These are phyloP conservation scores for Clonostachys rosea DNA, from an alignment of 2,329 filamentous ascomycete genomes.

Conservation along the genomic window DNA sequence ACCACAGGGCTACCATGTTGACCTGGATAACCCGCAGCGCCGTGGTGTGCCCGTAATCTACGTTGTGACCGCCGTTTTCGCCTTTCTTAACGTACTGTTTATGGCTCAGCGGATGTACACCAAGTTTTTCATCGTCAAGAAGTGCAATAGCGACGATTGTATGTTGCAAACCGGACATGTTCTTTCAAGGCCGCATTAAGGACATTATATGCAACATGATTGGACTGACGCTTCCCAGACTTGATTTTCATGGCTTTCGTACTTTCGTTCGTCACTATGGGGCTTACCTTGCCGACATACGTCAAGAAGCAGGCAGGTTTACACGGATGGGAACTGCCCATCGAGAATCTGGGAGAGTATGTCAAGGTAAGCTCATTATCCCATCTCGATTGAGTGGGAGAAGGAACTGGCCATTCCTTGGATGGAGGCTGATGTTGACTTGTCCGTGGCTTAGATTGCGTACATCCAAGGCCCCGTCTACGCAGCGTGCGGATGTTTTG, in stretches of 20 bases:
- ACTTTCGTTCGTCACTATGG: too few species aligned
- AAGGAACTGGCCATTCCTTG: constrained; percentile 10
- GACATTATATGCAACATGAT: too few species aligned
- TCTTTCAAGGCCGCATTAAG: too few species aligned
- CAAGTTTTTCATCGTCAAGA: constrained; percentile 12
- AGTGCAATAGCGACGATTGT: constrained; percentile 14
- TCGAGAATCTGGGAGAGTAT: not conserved
- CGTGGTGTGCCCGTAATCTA: constrained; percentile 13
- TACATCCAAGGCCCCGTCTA: constrained; percentile 20
- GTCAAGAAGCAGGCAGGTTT: constrained; percentile 3
- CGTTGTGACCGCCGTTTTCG: constrained; percentile 10
- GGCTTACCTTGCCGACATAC: too few species aligned
- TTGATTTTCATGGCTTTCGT: too few species aligned
- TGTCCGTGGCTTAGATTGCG: constrained; percentile 11
- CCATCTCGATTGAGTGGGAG: too few species aligned
- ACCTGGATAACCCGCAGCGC: constrained; percentile 22
- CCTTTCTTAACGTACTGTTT: constrained; percentile 10
- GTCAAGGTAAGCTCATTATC: too few species aligned
- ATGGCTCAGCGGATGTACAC: constrained; percentile 17
- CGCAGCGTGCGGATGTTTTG: constrained; percentile 23
- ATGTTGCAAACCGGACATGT: too few species aligned
- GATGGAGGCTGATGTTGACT: constrained; percentile 9
- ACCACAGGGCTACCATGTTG: constrained; percentile 21
- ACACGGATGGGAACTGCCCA: constrained; percentile 16
- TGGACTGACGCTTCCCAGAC: too few species aligned